phyloP scores from a whole-genome alignment of 257 asterid genomes.

The Ehretia macrophylla region DNA sequence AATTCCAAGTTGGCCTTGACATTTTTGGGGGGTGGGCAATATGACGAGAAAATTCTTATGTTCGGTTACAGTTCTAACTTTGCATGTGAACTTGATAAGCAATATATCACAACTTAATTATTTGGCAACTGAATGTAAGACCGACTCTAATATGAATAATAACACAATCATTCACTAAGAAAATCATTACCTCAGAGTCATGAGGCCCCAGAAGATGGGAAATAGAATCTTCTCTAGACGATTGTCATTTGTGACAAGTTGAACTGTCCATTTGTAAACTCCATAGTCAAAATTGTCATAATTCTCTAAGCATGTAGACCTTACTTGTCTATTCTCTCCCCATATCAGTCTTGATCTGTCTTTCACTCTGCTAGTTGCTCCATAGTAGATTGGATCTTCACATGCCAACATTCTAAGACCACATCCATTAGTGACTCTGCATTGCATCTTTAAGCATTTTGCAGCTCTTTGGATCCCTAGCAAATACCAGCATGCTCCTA shows the following conservation, averaged over 20 bases:
- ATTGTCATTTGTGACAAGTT: slow-evolving; percentile 64
- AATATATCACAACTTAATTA: too few species aligned
- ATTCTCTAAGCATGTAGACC: slow-evolving; percentile 51
- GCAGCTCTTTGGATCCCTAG: slow-evolving; percentile 44
- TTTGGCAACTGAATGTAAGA: too few species aligned
- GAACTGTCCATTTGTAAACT: slow-evolving; percentile 93
- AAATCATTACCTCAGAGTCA: slow-evolving; percentile 69
- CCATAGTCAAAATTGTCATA: slow-evolving; percentile 62
- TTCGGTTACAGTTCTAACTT: too few species aligned
- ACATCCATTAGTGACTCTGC: slow-evolving; percentile 19
- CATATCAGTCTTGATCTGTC: slow-evolving; percentile 51
- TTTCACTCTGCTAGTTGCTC: slow-evolving; percentile 38
- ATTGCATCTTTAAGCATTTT: slow-evolving; percentile 33
- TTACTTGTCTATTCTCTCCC: slow-evolving; percentile 56
- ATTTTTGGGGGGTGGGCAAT: too few species aligned
- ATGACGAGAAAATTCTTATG: too few species aligned
- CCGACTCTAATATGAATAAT: too few species aligned
- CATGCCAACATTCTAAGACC: slow-evolving; percentile 25
- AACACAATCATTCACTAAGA: neutral
- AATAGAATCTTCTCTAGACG: slow-evolving; percentile 82
- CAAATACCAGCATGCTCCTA: slow-evolving; percentile 52
- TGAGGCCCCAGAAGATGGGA: slow-evolving; percentile 97
- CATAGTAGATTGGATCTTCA: slow-evolving; percentile 33
- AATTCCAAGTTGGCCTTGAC: too few species aligned
- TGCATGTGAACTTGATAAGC: too few species aligned